Evolutionary conservation across 1,284 basidiomycete genomes (phyloP).

Genomic region (Termitomyces sp.): DNA sequence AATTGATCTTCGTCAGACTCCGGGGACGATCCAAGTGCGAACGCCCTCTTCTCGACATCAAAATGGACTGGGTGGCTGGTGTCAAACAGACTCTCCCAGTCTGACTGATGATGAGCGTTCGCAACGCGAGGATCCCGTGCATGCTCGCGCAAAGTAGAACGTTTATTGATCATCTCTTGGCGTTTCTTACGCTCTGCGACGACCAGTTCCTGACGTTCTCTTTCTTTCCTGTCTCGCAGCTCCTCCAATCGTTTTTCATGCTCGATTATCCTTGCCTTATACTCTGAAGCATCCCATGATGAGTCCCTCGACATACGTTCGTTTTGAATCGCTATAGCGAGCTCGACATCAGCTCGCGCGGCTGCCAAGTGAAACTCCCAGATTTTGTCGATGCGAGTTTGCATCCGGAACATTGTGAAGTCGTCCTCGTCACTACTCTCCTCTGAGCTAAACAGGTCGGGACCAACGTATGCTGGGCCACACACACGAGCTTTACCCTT

Average conservation of each 20-base stretch:
- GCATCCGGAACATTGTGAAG: constrained; percentile 46
- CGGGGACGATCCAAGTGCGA: constrained; percentile 9
- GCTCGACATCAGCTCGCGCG: constrained; percentile 39
- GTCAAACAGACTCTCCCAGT: constrained; percentile 13
- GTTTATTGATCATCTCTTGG: constrained; percentile 27
- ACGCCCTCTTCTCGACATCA: constrained; percentile 13
- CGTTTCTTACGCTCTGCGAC: constrained; percentile 38
- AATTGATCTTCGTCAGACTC: constrained; percentile 5
- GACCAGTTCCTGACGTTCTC: constrained; percentile 42
- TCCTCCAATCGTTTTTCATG: constrained; percentile 44
- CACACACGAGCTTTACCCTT: constrained; percentile 16
- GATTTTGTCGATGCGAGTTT: constrained; percentile 47
- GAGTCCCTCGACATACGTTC: constrained; percentile 20
- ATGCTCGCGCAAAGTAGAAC: constrained; percentile 11
- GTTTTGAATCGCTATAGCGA: constrained; percentile 38
- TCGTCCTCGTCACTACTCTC: constrained; percentile 37
- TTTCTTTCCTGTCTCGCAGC: constrained; percentile 43
- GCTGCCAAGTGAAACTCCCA: constrained; percentile 50
- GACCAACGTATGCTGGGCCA: constrained; percentile 39
- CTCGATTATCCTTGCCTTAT: constrained; percentile 31
- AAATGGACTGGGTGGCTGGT: constrained; percentile 11
- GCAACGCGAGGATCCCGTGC: constrained; percentile 4
- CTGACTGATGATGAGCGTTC: not conserved
- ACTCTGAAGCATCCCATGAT: constrained; percentile 20
- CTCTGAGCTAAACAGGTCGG: constrained; percentile 31